A percentile compares a stretch with the other conserved stretches of the same genome.
Evolutionary conservation across 352 stramenopile genomes (phyloP).

Genomic region (Phytopythium boreale): DNA sequence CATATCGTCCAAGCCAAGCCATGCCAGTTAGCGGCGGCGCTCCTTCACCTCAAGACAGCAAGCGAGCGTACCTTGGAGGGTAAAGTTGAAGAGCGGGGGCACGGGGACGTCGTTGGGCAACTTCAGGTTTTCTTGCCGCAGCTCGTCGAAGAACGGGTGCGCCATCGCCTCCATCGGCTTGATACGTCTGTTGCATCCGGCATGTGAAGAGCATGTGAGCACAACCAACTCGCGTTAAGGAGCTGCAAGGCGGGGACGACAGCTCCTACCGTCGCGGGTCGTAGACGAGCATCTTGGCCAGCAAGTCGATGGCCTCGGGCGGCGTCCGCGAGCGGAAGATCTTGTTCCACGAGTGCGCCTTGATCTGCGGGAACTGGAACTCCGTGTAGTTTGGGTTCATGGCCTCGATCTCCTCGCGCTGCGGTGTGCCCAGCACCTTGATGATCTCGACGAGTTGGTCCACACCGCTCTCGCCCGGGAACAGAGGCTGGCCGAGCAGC

Average conservation of each 20-base stretch:
- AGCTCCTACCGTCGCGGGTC: conserved; percentile 90
- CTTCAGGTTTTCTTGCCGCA: conserved; percentile 79
- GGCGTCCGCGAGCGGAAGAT: conserved; percentile 95
- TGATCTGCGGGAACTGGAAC: conserved; percentile 99
- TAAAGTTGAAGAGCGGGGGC: conserved; percentile 94
- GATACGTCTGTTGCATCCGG: conserved; percentile 29
- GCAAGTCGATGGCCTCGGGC: conserved; percentile 96
- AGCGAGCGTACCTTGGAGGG: conserved; percentile 60
- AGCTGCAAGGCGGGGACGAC: background rate
- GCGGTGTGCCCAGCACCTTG: conserved; percentile 98
- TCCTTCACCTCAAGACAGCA: too few relatives aligned
- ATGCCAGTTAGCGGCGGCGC: background rate
- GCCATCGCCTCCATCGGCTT: conserved; percentile 85
- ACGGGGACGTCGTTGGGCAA: conserved; percentile 86
- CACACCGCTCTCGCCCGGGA: conserved; percentile 98
- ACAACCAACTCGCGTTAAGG: conserved; percentile 2
- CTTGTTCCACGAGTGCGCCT: conserved; percentile 97
- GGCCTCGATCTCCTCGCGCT: conserved; percentile 96
- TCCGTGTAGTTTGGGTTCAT: conserved; percentile 99
- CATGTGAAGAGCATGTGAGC: background rate
- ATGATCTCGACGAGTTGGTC: conserved; percentile 99
- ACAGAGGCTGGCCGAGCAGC: conserved; percentile 96
- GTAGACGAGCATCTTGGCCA: conserved; percentile 97
- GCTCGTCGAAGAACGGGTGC: conserved; percentile 99
- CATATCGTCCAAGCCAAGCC: background rate